Conservation (phyloP, 2,329 filamentous ascomycete genomes). For the Xylogone sp. region DNA sequence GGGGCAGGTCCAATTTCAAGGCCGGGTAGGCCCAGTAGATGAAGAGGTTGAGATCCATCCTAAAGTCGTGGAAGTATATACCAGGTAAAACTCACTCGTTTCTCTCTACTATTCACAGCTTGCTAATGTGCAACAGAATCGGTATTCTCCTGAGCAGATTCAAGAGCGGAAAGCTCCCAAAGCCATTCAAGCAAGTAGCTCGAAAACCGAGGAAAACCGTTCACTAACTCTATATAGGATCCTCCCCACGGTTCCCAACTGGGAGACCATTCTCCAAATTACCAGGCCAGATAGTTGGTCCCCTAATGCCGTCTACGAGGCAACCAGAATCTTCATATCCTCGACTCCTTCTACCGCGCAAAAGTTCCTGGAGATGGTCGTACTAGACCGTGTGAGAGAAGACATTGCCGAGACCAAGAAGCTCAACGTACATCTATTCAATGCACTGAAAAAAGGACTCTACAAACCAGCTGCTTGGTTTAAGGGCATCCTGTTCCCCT, state of each 20-base stretch:
- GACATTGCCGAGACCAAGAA: conserved; percentile 94
- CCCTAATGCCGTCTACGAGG: conserved; percentile 79
- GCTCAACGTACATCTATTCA: conserved; percentile 93
- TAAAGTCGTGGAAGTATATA: conserved; percentile 92
- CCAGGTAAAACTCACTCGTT: conserved; percentile 63
- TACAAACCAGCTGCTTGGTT: conserved; percentile 97
- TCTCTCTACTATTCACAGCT: not conserved
- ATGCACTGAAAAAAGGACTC: conserved; percentile 83
- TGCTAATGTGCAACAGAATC: conserved; percentile 48
- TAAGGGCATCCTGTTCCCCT: conserved; percentile 90
- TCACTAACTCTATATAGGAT: no score
- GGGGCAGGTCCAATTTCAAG: conserved; percentile 23
- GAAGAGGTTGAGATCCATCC: conserved; percentile 83
- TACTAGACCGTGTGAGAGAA: conserved; percentile 87
- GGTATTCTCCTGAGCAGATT: conserved; percentile 87
- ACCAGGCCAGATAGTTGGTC: conserved; percentile 77
- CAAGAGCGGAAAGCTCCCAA: conserved; percentile 93
- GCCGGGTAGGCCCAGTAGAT: conserved; percentile 44
- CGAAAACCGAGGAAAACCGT: no score
- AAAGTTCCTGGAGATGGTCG: conserved; percentile 79
- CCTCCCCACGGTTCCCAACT: conserved; percentile 84
- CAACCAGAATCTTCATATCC: conserved; percentile 88
- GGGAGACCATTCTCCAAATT: conserved; percentile 82
- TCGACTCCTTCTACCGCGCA: conserved; percentile 76
- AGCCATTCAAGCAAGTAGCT: conserved; percentile 99